Base-by-base conservation (phyloP, 2,329 filamentous ascomycete genomes). In the Botryotinia calthae region DNA sequence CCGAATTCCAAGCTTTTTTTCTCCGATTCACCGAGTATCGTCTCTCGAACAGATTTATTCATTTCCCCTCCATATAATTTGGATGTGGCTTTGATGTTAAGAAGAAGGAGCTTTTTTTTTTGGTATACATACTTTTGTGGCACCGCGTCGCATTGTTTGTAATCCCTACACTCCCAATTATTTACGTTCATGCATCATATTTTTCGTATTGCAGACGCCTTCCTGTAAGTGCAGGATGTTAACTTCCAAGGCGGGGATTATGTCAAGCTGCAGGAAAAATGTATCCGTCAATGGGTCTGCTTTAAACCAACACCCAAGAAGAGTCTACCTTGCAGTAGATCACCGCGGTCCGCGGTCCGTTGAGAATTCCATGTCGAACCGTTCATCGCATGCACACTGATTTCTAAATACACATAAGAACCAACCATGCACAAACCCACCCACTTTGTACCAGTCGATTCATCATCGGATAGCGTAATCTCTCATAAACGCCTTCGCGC, bases 201-300 rank as follows among this genome's bases (percentile, higher is more conserved):
- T 72, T 72, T 58, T 72, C 62, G 62, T 72, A 46, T 67, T 67
- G 70, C 70, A 67, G 62, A 72, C 70, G 70, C 70, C 48, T 72
- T 72, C 70, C 62, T 72, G 70, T 67, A 40, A 72, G 70, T 72
- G 48, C 70, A 67, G 61, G 70, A 48, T 65, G 59, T 40, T 66
- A 56, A 56, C 51, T 56, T 48, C 42, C 14, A 56, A 64, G 51
- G 62, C 70, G 70, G 70, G 48, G 62, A 59, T 58, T 67, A 67
- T 61, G 51, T 59, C 48, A 72, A 72, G 46, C 37, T 66, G 46
- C 70, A 72, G 61, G 42, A 59, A 8, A 20, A 67, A 72, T 37
- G 62, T 72, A 59, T 72, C 70, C 48, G 62, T 72, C 22, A 44
- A 71, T 71, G 69, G 69, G 31, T 64, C 69, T 71, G 34, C 48